phyloP scores from a whole-genome alignment of 352 stramenopile species.

The Phytophthora aleatoria region DNA sequence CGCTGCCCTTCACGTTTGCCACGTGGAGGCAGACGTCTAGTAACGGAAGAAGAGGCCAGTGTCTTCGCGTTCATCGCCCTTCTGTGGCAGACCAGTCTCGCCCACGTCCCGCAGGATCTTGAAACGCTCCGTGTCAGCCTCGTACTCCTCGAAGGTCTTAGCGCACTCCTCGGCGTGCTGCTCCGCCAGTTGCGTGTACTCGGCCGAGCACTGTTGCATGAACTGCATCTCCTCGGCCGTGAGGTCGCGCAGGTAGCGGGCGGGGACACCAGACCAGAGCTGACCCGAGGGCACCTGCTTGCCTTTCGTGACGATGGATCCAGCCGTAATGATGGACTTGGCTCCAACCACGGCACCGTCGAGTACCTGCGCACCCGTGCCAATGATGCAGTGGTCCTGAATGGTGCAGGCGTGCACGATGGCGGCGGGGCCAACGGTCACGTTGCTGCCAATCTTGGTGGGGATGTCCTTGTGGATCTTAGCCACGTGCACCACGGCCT shows the following conservation, averaged over 20 bases:
- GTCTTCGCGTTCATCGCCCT: conserved; percentile 72
- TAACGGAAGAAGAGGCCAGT: conserved; percentile 90
- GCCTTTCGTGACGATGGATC: conserved; percentile 87
- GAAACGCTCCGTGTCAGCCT: conserved; percentile 73
- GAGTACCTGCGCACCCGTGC: conserved; percentile 90
- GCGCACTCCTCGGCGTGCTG: conserved; percentile 74
- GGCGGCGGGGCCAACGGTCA: conserved; percentile 86
- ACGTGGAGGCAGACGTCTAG: conserved; percentile 51
- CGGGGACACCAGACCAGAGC: conserved; percentile 87
- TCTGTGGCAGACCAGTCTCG: conserved; percentile 78
- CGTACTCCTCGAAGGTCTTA: conserved; percentile 87
- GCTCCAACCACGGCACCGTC: conserved; percentile 88
- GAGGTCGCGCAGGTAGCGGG: conserved; percentile 85
- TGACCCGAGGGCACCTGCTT: conserved; percentile 91
- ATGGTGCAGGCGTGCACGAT: conserved; percentile 94
- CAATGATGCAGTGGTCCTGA: conserved; percentile 92
- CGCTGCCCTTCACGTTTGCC: conserved; percentile 5
- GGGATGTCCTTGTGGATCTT: conserved; percentile 93
- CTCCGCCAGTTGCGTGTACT: conserved; percentile 83
- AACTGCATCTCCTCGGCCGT: conserved; percentile 88
- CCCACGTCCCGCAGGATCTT: conserved; percentile 84
- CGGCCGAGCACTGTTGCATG: conserved; percentile 88
- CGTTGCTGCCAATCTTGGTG: conserved; percentile 91
- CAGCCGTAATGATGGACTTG: conserved; percentile 90
- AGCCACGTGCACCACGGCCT: conserved; percentile 93